These are phyloP conservation scores for Colletotrichum navitas DNA, from an alignment of 2,329 filamentous ascomycete species.

Conservation along the genomic window DNA sequence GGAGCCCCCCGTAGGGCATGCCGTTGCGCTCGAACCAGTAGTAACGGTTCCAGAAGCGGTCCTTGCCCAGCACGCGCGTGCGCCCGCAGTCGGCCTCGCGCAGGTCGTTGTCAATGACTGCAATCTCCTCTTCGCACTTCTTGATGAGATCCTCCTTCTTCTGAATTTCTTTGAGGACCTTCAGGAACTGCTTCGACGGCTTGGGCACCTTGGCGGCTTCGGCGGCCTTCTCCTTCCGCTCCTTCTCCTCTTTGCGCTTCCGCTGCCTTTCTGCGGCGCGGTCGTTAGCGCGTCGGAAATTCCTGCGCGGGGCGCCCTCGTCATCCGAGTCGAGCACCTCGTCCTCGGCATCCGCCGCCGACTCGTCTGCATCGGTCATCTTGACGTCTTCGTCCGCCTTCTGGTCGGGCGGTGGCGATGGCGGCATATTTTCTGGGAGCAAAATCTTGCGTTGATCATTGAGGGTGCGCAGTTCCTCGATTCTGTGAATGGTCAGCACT, in stretches of 20 bases:
- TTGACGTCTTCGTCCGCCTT: slow-evolving; percentile 70
- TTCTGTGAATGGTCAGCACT: slow-evolving; percentile 59
- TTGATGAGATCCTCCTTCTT: slow-evolving; percentile 86
- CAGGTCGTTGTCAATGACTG: slow-evolving; percentile 88
- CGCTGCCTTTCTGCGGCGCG: slow-evolving; percentile 79
- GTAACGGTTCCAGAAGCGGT: slow-evolving; percentile 98
- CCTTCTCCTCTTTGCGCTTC: slow-evolving; percentile 81
- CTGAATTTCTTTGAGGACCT: slow-evolving; percentile 88
- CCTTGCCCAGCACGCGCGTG: slow-evolving; percentile 89
- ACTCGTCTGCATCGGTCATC: slow-evolving; percentile 74
- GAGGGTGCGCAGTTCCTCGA: slow-evolving; percentile 77
- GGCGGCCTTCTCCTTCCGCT: slow-evolving; percentile 68
- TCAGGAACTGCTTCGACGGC: slow-evolving; percentile 89
- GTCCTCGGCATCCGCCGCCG: slow-evolving; percentile 67
- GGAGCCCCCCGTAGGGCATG: slow-evolving; percentile 93
- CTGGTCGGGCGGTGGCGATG: slow-evolving; percentile 67
- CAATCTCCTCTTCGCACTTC: slow-evolving; percentile 87
- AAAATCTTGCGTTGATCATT: slow-evolving; percentile 81
- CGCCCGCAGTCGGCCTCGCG: slow-evolving; percentile 94
- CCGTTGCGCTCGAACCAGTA: slow-evolving; percentile 99
- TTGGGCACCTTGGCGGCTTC: slow-evolving; percentile 76
- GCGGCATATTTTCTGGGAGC: slow-evolving; percentile 78
- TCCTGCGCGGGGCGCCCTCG: slow-evolving; percentile 66
- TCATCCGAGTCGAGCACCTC: slow-evolving; percentile 78
- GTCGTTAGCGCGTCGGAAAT: slow-evolving; percentile 73